A percentile compares a stretch with the other conserved stretches of the same genome.
These are phyloP conservation scores for Berberis thunbergii DNA, from an alignment of 164 flowering plant species.

Conservation along the genomic window DNA sequence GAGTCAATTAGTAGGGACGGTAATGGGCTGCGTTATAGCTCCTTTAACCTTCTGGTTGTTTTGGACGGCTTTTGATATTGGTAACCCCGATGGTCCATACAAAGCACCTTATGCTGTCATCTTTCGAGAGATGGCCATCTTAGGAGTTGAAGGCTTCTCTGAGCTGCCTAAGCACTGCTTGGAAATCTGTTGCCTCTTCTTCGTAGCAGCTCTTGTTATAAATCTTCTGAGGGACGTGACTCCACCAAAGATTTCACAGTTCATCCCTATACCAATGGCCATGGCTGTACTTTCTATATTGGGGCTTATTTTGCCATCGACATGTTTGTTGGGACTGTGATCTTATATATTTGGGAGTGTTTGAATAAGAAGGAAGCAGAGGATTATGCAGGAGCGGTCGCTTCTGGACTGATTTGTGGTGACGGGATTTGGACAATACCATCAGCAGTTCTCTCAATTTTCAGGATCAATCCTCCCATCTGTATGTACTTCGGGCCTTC, in stretches of 20 bases:
- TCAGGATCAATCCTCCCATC: slow-evolving; percentile 84
- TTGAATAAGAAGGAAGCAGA: slow-evolving; percentile 62
- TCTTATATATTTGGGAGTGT: slow-evolving; percentile 77
- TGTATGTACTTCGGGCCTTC: slow-evolving; percentile 94
- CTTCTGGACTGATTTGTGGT: slow-evolving; percentile 93
- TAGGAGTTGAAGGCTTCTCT: slow-evolving; percentile 94
- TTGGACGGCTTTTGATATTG: slow-evolving; percentile 91
- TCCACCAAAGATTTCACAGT: slow-evolving; percentile 48
- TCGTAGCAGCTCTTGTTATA: slow-evolving; percentile 58
- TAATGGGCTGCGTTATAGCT: slow-evolving; percentile 89
- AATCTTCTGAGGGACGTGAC: slow-evolving; percentile 68
- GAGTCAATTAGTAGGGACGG: slow-evolving; percentile 83
- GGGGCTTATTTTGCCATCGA: slow-evolving; percentile 97
- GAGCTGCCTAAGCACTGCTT: slow-evolving; percentile 87
- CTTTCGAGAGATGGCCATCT: slow-evolving; percentile 86
- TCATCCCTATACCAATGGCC: slow-evolving; percentile 94
- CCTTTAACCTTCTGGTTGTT: slow-evolving; percentile 95
- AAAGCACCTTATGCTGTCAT: slow-evolving; percentile 95
- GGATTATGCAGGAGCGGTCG: slow-evolving; percentile 87
- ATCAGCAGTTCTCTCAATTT: slow-evolving; percentile 82
- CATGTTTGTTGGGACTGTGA: slow-evolving; percentile 91
- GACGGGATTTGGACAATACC: slow-evolving; percentile 98
- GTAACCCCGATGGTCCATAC: slow-evolving; percentile 82
- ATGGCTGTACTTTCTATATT: slow-evolving; percentile 88
- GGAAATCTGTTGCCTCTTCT: slow-evolving; percentile 69